Conservation (phyloP, 768 basidiomycete genomes). For the Kockovaella imperatae region DNA sequence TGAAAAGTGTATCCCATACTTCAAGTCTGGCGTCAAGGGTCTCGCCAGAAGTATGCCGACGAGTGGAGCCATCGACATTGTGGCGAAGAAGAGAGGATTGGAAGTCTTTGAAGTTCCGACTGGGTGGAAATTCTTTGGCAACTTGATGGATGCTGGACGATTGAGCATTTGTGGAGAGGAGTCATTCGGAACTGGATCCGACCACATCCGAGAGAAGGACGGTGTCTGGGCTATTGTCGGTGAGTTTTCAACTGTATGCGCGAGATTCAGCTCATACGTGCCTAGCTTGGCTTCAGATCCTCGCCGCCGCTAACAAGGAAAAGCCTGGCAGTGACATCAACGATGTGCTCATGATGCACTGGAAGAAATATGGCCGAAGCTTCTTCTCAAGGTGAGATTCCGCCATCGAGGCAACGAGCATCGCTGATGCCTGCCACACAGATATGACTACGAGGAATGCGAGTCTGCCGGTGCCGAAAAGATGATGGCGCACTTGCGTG, state of each 20-base stretch:
- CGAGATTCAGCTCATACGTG: background rate
- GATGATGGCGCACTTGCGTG: slow-evolving; percentile 70
- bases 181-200: slow-evolving; percentile 98
- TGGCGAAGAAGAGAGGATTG: slow-evolving; percentile 85
- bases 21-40: slow-evolving; percentile 80
- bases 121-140: slow-evolving; percentile 98
- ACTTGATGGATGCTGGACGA: slow-evolving; percentile 96
- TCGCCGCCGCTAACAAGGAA: slow-evolving; percentile 73
- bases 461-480: slow-evolving; percentile 80
- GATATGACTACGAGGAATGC: slow-evolving; percentile 99
- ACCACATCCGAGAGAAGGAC: slow-evolving; percentile 99
- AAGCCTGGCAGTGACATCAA: slow-evolving; percentile 56
- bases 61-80: slow-evolving; percentile 89
- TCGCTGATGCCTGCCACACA: slow-evolving; percentile 2
- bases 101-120: slow-evolving; percentile 96
- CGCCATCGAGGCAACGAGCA: background rate
- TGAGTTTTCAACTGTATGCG: slow-evolving; percentile 44
- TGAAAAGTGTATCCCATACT: slow-evolving; percentile 46
- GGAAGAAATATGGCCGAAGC: slow-evolving; percentile 84
- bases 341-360: slow-evolving; percentile 79
- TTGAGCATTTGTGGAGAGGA: slow-evolving; percentile 99
- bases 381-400: slow-evolving; percentile 71
- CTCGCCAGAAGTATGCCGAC: slow-evolving; percentile 97
- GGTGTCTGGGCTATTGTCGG: slow-evolving; percentile 96
- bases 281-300: slow-evolving; percentile 91